Conservation (phyloP, 2,329 filamentous ascomycete genomes). For the Dactylellina parvicollis region DNA sequence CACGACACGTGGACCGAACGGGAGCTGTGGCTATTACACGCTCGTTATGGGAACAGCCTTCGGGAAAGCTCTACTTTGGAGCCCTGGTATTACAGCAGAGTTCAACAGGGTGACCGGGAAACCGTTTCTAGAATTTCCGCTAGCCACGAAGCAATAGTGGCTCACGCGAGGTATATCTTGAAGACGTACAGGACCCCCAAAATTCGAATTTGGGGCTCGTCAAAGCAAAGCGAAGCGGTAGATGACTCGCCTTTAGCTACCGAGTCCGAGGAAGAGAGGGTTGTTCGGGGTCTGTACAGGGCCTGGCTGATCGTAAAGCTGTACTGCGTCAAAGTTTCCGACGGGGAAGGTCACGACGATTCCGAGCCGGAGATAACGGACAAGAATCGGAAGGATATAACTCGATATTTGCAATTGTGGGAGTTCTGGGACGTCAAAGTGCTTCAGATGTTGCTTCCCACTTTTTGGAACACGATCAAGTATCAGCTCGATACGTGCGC, state of each 20-base stretch:
- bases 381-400: constrained; percentile 7
- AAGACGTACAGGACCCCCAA: neutral
- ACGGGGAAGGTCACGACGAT: neutral
- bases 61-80: neutral
- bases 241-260: constrained; percentile 3
- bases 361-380: neutral
- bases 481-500: neutral
- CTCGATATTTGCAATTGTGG: constrained; percentile 15
- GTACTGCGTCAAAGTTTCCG: neutral
- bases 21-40: constrained; percentile 8
- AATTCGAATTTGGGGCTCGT: neutral
- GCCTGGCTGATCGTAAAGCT: constrained; percentile 21
- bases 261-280: neutral
- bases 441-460: constrained; percentile 17
- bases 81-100: constrained; percentile 23
- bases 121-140: neutral
- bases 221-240: neutral
- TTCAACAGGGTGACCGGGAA: neutral
- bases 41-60: constrained; percentile 3
- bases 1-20: neutral
- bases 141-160: constrained; percentile 5
- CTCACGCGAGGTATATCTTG: constrained; percentile 3
- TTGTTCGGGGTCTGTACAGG: constrained; percentile 14
- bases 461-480: constrained; percentile 27
- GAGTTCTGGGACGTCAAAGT: constrained; percentile 28